Evolutionary conservation across 2,329 filamentous ascomycete genomes (phyloP).

Genomic region (Arachnomyces sp.): DNA sequence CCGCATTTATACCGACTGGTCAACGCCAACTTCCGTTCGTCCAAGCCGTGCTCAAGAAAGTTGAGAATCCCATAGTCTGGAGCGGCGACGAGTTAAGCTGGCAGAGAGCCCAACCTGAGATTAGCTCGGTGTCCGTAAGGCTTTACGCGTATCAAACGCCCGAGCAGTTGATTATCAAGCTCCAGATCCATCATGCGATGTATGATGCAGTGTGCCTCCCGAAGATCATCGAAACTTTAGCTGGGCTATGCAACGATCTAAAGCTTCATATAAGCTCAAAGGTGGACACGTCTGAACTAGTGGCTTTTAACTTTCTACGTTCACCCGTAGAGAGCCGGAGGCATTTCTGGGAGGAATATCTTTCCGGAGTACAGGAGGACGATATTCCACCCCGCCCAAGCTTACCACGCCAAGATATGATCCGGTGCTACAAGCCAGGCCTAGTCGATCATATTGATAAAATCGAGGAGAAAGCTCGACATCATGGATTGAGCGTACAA

Average conservation of each 20-base stretch:
- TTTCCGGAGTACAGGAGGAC: conserved; percentile 10
- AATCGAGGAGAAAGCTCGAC: conserved; percentile 40
- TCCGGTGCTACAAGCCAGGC: conserved; percentile 21
- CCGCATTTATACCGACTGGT: conserved; percentile 52
- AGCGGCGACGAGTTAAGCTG: conserved; percentile 11
- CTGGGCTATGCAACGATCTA: conserved; percentile 33
- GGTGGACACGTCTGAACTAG: conserved; percentile 34
- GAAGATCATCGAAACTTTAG: conserved; percentile 50
- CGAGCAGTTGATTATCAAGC: conserved; percentile 31
- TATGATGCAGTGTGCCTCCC: conserved; percentile 81
- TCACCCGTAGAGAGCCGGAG: conserved; percentile 24
- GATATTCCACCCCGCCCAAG: too few relatives aligned
- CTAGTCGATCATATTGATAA: conserved; percentile 36
- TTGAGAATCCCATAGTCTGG: conserved; percentile 26
- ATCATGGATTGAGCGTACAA: conserved; percentile 59
- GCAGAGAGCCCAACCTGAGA: conserved; percentile 9
- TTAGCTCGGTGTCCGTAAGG: conserved; percentile 20
- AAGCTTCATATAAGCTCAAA: conserved; percentile 12
- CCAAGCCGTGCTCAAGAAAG: conserved; percentile 52
- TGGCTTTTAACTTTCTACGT: conserved; percentile 27
- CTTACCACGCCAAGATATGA: conserved; percentile 3
- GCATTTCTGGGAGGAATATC: conserved; percentile 40
- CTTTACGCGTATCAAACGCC: conserved; percentile 28
- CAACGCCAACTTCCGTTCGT: conserved; percentile 47
- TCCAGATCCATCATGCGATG: conserved; percentile 73